Conservation (phyloP, 129 eudicot genomes). For the Flaveria trinervia region DNA sequence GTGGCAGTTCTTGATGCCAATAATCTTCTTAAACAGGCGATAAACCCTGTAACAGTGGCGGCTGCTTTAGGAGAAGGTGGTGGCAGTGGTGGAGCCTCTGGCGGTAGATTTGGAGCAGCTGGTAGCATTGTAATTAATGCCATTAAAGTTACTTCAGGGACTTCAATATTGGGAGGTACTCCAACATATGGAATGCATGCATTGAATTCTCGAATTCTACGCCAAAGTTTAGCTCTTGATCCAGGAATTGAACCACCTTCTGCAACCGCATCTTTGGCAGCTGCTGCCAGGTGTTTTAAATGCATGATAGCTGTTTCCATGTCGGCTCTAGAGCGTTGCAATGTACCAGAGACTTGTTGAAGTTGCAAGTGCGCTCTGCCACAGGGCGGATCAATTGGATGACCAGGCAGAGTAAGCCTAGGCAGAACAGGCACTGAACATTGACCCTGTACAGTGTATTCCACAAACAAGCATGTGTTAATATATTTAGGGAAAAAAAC, state of each 20-base stretch:
- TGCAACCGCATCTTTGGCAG: constrained; percentile 96
- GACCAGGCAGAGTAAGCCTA: constrained; percentile 96
- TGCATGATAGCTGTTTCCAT: constrained; percentile 79
- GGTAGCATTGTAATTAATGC: constrained; percentile 97
- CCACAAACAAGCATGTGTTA: constrained; percentile 9
- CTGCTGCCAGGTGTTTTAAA: constrained; percentile 90
- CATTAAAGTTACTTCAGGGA: constrained; percentile 98
- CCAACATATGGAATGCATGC: constrained; percentile 88
- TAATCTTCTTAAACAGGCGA: constrained; percentile 84
- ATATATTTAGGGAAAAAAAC: background rate
- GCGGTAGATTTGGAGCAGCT: constrained; percentile 89
- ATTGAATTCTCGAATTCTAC: constrained; percentile 93
- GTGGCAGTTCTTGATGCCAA: constrained; percentile 84
- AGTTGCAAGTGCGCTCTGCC: constrained; percentile 73
- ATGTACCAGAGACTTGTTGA: constrained; percentile 43
- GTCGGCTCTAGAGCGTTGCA: constrained; percentile 55
- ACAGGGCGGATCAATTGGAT: constrained; percentile 96
- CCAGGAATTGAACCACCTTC: constrained; percentile 98
- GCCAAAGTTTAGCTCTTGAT: constrained; percentile 97
- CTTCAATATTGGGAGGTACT: constrained; percentile 80
- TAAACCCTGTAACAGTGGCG: constrained; percentile 88
- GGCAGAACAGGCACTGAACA: constrained; percentile 87
- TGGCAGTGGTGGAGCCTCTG: constrained; percentile 89
- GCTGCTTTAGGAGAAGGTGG: constrained; percentile 99
- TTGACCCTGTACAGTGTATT: constrained; percentile 63